A percentile compares a stretch with the other conserved stretches of the same genome.
Evolutionary conservation across 345 rosid genomes (phyloP).

Genomic region (Camelina neglecta): DNA sequence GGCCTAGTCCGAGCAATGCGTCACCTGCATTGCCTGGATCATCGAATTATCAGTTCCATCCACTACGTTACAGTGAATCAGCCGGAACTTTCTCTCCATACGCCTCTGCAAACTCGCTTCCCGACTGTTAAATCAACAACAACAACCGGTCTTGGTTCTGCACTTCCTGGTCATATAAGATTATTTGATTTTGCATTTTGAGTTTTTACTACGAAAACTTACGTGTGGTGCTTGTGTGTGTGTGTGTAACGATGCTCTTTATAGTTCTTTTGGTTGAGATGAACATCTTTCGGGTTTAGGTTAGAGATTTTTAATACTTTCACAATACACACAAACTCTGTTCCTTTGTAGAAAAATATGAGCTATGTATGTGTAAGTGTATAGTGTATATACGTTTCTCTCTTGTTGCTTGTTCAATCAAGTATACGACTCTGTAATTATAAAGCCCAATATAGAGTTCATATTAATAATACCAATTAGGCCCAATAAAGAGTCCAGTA

Average conservation of each 20-base stretch:
- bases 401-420: too few species aligned
- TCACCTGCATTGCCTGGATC: slow-evolving; percentile 61
- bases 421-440: too few species aligned
- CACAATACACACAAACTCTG: slow-evolving; percentile 13
- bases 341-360: slow-evolving; percentile 20
- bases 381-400: too few species aligned
- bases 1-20: slow-evolving; percentile 76
- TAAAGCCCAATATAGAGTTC: neutral
- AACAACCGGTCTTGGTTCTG: slow-evolving; percentile 14
- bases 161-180: neutral
- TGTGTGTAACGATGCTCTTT: slow-evolving; percentile 23
- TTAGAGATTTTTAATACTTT: slow-evolving; percentile 20
- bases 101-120: slow-evolving; percentile 89
- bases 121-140: slow-evolving; percentile 44
- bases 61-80: slow-evolving; percentile 77
- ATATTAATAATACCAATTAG: too few species aligned
- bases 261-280: slow-evolving; percentile 42
- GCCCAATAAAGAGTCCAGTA: neutral
- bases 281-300: slow-evolving; percentile 39
- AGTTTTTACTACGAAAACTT: slow-evolving; percentile 11
- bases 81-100: slow-evolving; percentile 87
- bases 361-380: neutral
- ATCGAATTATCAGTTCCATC: slow-evolving; percentile 56
- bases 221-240: slow-evolving; percentile 3
- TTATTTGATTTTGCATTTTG: slow-evolving; percentile 28